Evolutionary conservation across 2,329 filamentous ascomycete species (phyloP).

Genomic region (Fusarium ramigenum): DNA sequence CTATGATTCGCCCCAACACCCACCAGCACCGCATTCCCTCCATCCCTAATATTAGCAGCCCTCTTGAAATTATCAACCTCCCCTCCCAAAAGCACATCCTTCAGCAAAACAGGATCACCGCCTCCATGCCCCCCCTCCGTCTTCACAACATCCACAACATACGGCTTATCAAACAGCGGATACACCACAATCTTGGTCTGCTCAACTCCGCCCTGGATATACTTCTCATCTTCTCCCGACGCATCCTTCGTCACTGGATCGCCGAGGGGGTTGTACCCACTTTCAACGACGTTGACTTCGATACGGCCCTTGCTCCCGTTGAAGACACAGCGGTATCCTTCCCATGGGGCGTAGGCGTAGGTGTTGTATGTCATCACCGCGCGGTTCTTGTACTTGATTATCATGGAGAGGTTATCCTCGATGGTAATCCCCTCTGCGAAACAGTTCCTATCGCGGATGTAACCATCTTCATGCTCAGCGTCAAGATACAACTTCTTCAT

Average conservation of each 20-base stretch:
- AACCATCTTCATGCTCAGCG: slow-evolving; percentile 70
- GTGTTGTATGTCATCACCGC: slow-evolving; percentile 67
- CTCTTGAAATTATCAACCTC: slow-evolving; percentile 60
- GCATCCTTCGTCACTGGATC: slow-evolving; percentile 58
- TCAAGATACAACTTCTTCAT: slow-evolving; percentile 68
- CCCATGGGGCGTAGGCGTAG: slow-evolving; percentile 70
- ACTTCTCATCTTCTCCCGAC: slow-evolving; percentile 48
- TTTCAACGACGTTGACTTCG: slow-evolving; percentile 70
- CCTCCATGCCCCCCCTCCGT: slow-evolving; percentile 67
- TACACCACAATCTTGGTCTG: slow-evolving; percentile 58
- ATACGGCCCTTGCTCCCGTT: slow-evolving; percentile 67
- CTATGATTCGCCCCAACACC: slow-evolving; percentile 68
- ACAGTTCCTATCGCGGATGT: slow-evolving; percentile 69
- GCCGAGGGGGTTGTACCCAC: slow-evolving; percentile 67
- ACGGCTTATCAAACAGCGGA: slow-evolving; percentile 65
- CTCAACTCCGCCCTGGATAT: slow-evolving; percentile 42
- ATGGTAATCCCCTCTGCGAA: slow-evolving; percentile 71
- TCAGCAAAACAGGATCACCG: slow-evolving; percentile 62
- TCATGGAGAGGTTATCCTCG: slow-evolving; percentile 69
- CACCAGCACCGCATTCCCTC: slow-evolving; percentile 66
- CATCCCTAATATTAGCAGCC: slow-evolving; percentile 67
- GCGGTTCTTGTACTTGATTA: slow-evolving; percentile 65
- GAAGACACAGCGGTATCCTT: slow-evolving; percentile 66
- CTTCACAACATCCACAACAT: slow-evolving; percentile 62
- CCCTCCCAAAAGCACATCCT: slow-evolving; percentile 64